A percentile compares a stretch with the other conserved stretches of the same genome.
Evolutionary conservation across 495 filamentous ascomycete species (phyloP).

Genomic region (Xylaria bambusicola): DNA sequence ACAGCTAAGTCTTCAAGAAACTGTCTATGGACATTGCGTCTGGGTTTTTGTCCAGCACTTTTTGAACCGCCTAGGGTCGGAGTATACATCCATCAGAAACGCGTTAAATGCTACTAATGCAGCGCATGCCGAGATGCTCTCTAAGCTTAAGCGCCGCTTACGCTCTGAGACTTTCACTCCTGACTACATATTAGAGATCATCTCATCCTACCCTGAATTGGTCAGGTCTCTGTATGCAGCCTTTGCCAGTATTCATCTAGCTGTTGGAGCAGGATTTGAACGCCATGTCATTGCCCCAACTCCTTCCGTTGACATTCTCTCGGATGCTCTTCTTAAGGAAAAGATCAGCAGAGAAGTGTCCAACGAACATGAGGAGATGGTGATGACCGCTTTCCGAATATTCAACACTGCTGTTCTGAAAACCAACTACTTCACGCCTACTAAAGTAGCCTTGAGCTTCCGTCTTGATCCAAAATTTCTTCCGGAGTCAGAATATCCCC

Average conservation of each 20-base stretch:
- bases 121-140: conserved; percentile 83
- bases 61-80: conserved; percentile 88
- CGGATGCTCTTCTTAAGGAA: conserved; percentile 73
- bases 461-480: conserved; percentile 86
- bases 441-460: conserved; percentile 97
- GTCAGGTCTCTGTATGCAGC: conserved; percentile 86
- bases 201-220: conserved; percentile 84
- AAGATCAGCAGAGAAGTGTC: conserved; percentile 76
- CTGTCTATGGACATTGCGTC: conserved; percentile 93
- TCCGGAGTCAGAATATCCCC: conserved; percentile 88
- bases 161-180: conserved; percentile 96
- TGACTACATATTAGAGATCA: conserved; percentile 97
- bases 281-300: conserved; percentile 71
- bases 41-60: conserved; percentile 98
- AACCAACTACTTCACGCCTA: conserved; percentile 99
- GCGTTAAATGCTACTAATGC: conserved; percentile 73
- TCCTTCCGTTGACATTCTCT: conserved; percentile 72
- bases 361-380: conserved; percentile 97
- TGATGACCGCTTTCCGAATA: conserved; percentile 93
- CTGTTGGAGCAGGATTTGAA: conserved; percentile 73
- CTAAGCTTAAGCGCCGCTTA: conserved; percentile 93
- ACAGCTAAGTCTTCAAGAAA: conserved; percentile 89
- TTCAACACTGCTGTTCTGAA: conserved; percentile 92
- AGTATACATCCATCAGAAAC: conserved; percentile 85
- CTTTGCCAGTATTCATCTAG: conserved; percentile 90